Evolutionary conservation across 2,329 filamentous ascomycete genomes (phyloP).

Genomic region (Aspergillus sp.): DNA sequence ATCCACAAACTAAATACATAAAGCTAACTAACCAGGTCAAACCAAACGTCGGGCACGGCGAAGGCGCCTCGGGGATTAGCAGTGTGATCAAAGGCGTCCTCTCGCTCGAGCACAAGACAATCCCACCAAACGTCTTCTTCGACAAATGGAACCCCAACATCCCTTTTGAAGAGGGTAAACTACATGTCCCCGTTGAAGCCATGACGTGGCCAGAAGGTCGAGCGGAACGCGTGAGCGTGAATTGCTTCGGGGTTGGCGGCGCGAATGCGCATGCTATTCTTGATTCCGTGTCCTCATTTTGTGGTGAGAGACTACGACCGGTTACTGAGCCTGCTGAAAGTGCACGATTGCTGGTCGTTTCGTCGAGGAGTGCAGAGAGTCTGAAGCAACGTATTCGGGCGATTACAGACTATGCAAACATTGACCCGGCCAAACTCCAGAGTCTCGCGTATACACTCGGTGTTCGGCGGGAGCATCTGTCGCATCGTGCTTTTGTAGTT

Average conservation of each 20-base stretch:
- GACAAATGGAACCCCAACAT: slow-evolving; percentile 23
- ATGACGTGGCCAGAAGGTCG: slow-evolving; percentile 26
- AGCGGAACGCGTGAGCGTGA: slow-evolving; percentile 29
- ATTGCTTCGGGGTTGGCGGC: slow-evolving; percentile 33
- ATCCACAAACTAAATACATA: too few species aligned
- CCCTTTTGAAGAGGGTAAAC: slow-evolving; percentile 8
- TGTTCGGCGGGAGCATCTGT: slow-evolving; percentile 2
- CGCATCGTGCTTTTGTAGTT: slow-evolving; percentile 2
- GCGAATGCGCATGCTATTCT: slow-evolving; percentile 17
- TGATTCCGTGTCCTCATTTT: slow-evolving; percentile 7
- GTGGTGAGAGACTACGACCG: slow-evolving; percentile 39
- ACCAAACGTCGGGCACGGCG: slow-evolving; percentile 26
- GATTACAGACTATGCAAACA: slow-evolving; percentile 22
- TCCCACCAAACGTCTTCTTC: slow-evolving; percentile 27
- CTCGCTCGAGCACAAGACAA: slow-evolving; percentile 19
- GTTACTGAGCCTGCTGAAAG: slow-evolving; percentile 17
- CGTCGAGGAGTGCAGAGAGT: background rate
- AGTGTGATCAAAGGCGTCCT: slow-evolving; percentile 25
- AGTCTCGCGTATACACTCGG: slow-evolving; percentile 19
- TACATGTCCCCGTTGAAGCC: background rate
- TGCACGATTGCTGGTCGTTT: background rate
- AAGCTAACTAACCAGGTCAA: slow-evolving; percentile 17
- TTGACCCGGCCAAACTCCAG: background rate
- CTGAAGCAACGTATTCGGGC: background rate
- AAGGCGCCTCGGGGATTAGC: slow-evolving; percentile 23